phyloP scores from a whole-genome alignment of 768 basidiomycete species.

The Tulasnella sp. region DNA sequence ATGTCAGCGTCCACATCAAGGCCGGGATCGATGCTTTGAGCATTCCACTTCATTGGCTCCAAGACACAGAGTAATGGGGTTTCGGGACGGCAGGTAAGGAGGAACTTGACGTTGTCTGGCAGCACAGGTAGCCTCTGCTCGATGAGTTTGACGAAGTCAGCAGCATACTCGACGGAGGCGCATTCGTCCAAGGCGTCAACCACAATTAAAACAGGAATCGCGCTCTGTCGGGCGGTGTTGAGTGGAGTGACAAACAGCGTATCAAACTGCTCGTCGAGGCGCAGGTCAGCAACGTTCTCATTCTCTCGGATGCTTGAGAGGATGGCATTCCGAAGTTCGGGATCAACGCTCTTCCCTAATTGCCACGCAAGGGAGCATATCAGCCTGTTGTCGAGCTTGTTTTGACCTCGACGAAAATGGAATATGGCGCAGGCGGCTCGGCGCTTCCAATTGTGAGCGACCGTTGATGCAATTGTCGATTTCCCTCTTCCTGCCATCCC shows the following conservation, averaged over 20 bases:
- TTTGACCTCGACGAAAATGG: neutral
- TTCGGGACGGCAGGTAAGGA: neutral
- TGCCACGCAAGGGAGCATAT: neutral
- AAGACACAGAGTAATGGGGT: neutral
- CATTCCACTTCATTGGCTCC: neutral
- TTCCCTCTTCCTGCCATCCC: neutral
- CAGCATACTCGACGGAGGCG: neutral
- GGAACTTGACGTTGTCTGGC: neutral
- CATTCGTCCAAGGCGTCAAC: neutral
- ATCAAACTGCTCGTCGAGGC: neutral
- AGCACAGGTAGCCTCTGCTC: neutral
- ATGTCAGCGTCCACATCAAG: neutral
- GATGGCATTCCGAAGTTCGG: neutral
- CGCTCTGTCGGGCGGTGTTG: neutral
- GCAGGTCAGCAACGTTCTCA: neutral
- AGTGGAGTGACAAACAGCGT: neutral
- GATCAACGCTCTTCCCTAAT: neutral
- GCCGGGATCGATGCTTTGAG: neutral
- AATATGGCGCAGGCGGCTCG: neutral
- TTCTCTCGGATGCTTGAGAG: neutral
- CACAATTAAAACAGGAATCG: neutral
- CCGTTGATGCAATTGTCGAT: neutral
- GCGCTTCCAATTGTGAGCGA: neutral
- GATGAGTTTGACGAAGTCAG: neutral
- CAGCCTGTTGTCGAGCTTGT: neutral